A percentile compares a stretch with the other conserved stretches of the same genome.
phyloP scores from a whole-genome alignment of 805 yeast species.

The Grigorovia humatica region DNA sequence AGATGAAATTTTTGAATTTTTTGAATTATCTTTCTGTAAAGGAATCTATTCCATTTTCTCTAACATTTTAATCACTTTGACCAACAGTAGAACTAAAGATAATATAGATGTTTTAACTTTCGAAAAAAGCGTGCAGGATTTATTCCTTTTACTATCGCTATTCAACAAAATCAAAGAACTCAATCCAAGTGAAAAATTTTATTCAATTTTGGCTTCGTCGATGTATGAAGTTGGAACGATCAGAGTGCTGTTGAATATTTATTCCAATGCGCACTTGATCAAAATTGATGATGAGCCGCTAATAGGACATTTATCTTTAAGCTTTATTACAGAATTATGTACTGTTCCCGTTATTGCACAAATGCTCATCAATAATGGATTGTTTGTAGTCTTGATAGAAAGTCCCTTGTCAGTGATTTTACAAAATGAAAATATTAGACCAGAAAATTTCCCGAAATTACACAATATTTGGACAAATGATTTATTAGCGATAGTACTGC shows the following conservation, averaged over 20 bases:
- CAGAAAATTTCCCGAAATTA: constrained; percentile 42
- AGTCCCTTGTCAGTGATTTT: constrained; percentile 60
- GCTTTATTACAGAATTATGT: constrained; percentile 60
- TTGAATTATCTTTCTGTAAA: constrained; percentile 52
- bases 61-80: constrained; percentile 47
- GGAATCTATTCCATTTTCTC: constrained; percentile 53
- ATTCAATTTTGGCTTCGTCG: constrained; percentile 39
- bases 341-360: constrained; percentile 55
- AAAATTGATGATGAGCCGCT: constrained; percentile 53
- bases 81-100: constrained; percentile 25
- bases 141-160: constrained; percentile 52
- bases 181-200: constrained; percentile 38
- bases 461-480: constrained; percentile 87
- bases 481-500: constrained; percentile 54
- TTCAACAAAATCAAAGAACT: constrained; percentile 46
- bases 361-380: constrained; percentile 49
- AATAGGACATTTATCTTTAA: constrained; percentile 61
- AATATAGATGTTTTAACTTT: constrained; percentile 18
- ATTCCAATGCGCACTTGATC: constrained; percentile 54
- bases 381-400: constrained; percentile 59
- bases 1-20: constrained; percentile 44
- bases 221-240: constrained; percentile 52
- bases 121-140: constrained; percentile 50
- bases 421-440: constrained; percentile 52
- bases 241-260: constrained; percentile 51